Evolutionary conservation across 176 grass and related monocot species (phyloP), one percentile per base, ranked within the genome.

Genomic region (Carex littledalei): DNA sequence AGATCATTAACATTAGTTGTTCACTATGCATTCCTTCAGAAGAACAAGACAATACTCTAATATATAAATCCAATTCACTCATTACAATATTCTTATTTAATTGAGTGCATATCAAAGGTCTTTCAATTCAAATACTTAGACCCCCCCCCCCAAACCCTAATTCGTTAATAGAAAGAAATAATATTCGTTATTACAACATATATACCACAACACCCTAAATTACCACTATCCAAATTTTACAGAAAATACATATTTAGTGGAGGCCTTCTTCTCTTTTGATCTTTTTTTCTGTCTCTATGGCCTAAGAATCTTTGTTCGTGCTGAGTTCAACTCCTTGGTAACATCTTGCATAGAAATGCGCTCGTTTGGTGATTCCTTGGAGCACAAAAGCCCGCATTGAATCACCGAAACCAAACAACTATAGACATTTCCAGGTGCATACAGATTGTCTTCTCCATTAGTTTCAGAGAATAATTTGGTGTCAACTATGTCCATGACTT

Each of bases 401-500:
- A 80, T 76, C 50, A 90, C 79, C 16, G 1, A 73, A 84, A 86
- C 11, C 29, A 90, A 74, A 21, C 85, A 87, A 14, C 63, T 35
- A 31, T 56, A 39, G 13, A 80, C 16, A 57, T 47, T 71, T 10
- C 41, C 81, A 21, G 49, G 34, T 59, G 7, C 45, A 72, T 87
- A 41, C 14, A 5, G 20, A 52, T 21, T 43, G 34, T 89, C 75
- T 53, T 63, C 34, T 69, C 41, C 74, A 11, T 9, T 17, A 39
- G 57, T 77, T 81, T 3, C 29, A 18, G 49, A 67, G 3, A 69
- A 47, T 31, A 92, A 32, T 14, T 76, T 68, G 9, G 32, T 16
- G 54, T 92, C 88, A 50, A 88, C 35, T 8, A 84, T 88, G 35
- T 80, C 84, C n/a, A 78, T 61, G 50, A 85, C 37, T 37, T 68